phyloP scores from a whole-genome alignment of 1,139 yeast genomes.

The Pichiaceae sp. region DNA sequence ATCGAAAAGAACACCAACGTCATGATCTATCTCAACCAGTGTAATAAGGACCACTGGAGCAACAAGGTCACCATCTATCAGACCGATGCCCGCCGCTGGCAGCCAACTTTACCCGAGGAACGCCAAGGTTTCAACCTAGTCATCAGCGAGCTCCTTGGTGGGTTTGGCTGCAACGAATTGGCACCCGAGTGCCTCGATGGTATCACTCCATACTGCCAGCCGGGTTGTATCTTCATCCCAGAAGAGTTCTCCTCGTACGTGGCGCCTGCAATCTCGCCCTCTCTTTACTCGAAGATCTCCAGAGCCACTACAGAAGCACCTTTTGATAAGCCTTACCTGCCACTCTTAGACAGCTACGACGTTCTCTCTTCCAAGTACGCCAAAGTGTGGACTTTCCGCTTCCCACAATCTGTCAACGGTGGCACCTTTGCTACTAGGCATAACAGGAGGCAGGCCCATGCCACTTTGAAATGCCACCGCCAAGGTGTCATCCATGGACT shows the following conservation, averaged over 20 bases:
- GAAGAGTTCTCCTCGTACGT: slow-evolving; percentile 47
- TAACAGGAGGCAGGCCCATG: slow-evolving; percentile 13
- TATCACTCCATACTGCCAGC: slow-evolving; percentile 28
- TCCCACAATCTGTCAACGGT: background rate
- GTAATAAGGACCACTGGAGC: slow-evolving; percentile 38
- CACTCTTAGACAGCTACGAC: slow-evolving; percentile 45
- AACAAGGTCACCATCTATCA: slow-evolving; percentile 38
- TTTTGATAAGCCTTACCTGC: slow-evolving; percentile 51
- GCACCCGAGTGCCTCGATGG: slow-evolving; percentile 64
- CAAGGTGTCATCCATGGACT: slow-evolving; percentile 61
- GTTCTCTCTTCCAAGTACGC: slow-evolving; percentile 32
- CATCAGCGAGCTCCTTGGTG: slow-evolving; percentile 77
- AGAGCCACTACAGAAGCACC: slow-evolving; percentile 15
- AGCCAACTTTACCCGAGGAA: slow-evolving; percentile 17
- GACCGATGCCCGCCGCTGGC: slow-evolving; percentile 50
- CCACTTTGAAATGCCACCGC: slow-evolving; percentile 22
- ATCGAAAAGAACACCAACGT: slow-evolving; percentile 72
- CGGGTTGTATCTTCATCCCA: slow-evolving; percentile 52
- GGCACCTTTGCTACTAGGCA: slow-evolving; percentile 10
- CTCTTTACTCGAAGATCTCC: slow-evolving; percentile 15
- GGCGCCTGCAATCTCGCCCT: slow-evolving; percentile 60
- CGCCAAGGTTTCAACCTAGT: slow-evolving; percentile 40
- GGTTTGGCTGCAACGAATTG: slow-evolving; percentile 87
- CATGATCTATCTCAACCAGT: slow-evolving; percentile 33
- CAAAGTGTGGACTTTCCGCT: slow-evolving; percentile 42